Percentiles rank a stretch among this genome's conserved stretches.
Evolutionary conservation across 768 basidiomycete species (phyloP).

Genomic region (Suillus cothurnatus): DNA sequence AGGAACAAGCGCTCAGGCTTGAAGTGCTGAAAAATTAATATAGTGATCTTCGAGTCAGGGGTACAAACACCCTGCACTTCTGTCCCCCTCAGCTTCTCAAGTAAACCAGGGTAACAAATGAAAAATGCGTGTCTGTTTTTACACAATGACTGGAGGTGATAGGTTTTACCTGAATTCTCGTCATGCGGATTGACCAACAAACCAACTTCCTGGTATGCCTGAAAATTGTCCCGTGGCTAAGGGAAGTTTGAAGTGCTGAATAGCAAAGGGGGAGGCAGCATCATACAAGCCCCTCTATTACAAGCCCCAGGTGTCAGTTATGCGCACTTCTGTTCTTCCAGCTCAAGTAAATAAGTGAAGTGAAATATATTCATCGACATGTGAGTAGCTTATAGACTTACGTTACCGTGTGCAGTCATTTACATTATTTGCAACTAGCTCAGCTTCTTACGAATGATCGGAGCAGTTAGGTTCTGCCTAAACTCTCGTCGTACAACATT

Average conservation of each 20-base stretch:
- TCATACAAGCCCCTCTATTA: background rate
- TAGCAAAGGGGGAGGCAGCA: background rate
- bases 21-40: background rate
- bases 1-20: background rate
- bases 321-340: background rate
- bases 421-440: too few relatives aligned
- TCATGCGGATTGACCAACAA: background rate
- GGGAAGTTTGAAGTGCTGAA: background rate
- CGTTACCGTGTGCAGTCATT: too few relatives aligned
- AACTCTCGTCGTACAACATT: background rate
- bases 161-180: background rate
- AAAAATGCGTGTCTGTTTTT: background rate
- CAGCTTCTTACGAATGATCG: background rate
- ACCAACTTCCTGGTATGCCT: background rate
- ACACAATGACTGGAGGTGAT: background rate
- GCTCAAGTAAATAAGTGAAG: background rate
- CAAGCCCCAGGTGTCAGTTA: background rate
- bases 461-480: background rate
- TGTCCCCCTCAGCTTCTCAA: too few relatives aligned
- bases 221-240: background rate
- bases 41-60: background rate
- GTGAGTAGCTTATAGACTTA: background rate
- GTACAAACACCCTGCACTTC: background rate
- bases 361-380: background rate
- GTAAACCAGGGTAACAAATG: background rate